Conservation (phyloP, 257 asterid genomes). For the Ocimum tenuiflorum region DNA sequence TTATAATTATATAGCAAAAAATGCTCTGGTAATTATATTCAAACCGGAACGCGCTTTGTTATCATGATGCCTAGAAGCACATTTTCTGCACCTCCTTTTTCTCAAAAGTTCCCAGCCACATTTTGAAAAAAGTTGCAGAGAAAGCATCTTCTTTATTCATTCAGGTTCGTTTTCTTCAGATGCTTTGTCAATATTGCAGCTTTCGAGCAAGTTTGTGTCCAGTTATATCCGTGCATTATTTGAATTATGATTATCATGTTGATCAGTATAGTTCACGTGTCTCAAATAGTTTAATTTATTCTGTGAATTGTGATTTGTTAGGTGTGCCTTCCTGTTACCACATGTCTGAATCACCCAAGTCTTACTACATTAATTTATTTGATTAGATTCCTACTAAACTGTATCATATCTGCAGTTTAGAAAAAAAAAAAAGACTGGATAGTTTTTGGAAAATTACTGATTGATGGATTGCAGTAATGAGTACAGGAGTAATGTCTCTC, state of each 20-base stretch:
- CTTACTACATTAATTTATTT: neutral
- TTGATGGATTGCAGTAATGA: neutral
- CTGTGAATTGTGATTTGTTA: no score
- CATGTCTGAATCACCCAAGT: neutral
- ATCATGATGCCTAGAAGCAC: constrained; percentile 31
- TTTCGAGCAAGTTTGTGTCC: constrained; percentile 23
- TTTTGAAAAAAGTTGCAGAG: constrained; percentile 32
- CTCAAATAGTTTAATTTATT: neutral
- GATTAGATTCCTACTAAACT: neutral
- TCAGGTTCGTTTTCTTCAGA: constrained; percentile 37
- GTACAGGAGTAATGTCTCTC: neutral
- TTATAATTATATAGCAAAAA: no score
- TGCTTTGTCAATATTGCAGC: constrained; percentile 32
- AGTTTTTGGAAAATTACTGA: neutral
- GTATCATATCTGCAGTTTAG: neutral
- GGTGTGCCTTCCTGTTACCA: no score
- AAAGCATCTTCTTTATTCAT: constrained; percentile 51
- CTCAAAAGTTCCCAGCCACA: constrained; percentile 44
- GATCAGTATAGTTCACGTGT: neutral
- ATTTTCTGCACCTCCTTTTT: constrained; percentile 47
- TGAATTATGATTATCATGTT: neutral
- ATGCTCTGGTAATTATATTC: no score
- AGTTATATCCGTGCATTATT: neutral
- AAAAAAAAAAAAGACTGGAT: neutral
- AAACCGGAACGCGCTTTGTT: no score